A percentile compares a stretch with the other conserved stretches of the same genome.
phyloP scores from a whole-genome alignment of 768 basidiomycete species.

The Lactarius sanguifluus region DNA sequence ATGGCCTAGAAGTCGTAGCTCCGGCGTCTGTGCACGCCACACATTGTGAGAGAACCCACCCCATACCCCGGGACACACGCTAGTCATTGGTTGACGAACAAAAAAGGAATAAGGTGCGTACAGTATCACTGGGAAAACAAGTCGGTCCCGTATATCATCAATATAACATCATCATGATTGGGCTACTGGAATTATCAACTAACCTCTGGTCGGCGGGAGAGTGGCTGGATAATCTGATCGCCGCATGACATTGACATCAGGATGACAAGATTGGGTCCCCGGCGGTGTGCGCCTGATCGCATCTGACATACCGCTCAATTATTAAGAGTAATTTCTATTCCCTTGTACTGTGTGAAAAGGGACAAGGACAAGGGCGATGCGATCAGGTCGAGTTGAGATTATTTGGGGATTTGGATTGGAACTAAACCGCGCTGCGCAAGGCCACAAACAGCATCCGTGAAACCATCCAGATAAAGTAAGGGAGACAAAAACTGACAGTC shows the following conservation, averaged over 20 bases:
- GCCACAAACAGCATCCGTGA: neutral
- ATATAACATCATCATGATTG: neutral
- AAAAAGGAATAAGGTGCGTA: neutral
- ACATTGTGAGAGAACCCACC: neutral
- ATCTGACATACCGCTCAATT: neutral
- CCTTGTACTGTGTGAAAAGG: neutral
- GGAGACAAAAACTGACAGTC: neutral
- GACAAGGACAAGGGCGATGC: neutral
- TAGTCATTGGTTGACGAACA: neutral
- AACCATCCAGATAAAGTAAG: neutral
- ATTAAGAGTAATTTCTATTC: neutral
- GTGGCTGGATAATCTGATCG: constrained; percentile 4
- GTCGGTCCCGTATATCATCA: neutral
- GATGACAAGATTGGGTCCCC: neutral
- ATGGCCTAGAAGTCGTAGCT: neutral
- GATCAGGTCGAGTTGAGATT: constrained; percentile 1
- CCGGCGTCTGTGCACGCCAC: neutral
- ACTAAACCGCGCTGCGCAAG: neutral
- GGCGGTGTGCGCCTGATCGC: neutral
- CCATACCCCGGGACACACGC: constrained; percentile 1
- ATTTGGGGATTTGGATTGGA: neutral
- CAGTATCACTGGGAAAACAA: neutral
- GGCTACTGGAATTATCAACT: neutral
- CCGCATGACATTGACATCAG: neutral
- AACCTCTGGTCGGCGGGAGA: neutral